Evolutionary conservation across 2,329 filamentous ascomycete species (phyloP), one percentile per base, ranked within the genome.

Genomic region (Paraphaeosphaeria minitans): DNA sequence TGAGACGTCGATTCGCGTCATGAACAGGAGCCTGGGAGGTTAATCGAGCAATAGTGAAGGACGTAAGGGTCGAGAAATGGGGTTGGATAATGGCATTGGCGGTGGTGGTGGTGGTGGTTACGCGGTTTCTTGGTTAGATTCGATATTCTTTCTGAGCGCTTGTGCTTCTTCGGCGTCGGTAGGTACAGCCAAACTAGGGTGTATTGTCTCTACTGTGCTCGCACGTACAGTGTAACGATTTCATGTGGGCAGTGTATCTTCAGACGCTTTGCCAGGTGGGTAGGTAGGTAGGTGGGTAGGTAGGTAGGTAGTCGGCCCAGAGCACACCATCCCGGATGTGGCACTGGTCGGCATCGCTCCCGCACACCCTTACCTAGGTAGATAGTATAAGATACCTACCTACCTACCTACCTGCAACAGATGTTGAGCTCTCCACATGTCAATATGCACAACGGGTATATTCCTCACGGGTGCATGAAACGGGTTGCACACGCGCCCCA

Each of bases 1-100:
- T 22, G 60, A 61, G 16, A 37, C 60, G 7, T 63, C 61, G 4
- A 56, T 63, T 49, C 55, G 59, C 24, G 53, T 65, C 43, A 62
- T 62, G 56, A 64, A 66, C 46, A 58, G 53, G 41, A 65, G 59
- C 22, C 55, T 65, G 14, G 67, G 63, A 27, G 66, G 62, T 16
- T 69, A 53, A 39, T 39, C 16, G 37, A 6, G 37, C 1, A n/a
- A 8, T 37, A 8, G n/a, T 24, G 41, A 49, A 14, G 27, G 29
- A 57, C 45, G 41, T 14, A 31, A 13, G n/a, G 42, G 45, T 24
- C 24, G 27, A n/a, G 9, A 19, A 24, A 14, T n/a, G 47, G 33
- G 19, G n/a, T 47, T 41, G 57, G 22, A 49, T 48, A 24, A 53
- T 33, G 35, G 47, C 19, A 14, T 31, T 22, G 41, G 21, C 6